These are phyloP conservation scores for Daldinia sp. DNA, from an alignment of 2,329 filamentous ascomycete genomes.

Conservation along the genomic window DNA sequence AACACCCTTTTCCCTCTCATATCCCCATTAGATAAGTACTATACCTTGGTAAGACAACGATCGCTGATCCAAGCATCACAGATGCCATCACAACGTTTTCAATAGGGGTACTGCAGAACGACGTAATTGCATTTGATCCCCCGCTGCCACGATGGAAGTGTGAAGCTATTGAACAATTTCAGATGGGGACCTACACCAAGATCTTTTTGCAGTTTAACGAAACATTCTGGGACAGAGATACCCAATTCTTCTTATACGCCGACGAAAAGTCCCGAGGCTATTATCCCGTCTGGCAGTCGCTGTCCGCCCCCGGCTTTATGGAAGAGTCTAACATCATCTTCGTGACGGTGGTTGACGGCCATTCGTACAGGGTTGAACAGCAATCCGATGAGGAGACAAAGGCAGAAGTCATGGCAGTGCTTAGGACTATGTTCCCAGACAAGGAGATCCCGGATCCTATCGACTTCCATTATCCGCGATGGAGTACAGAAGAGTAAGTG, in stretches of 20 bases:
- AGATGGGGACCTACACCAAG: conserved; percentile 77
- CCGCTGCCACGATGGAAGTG: conserved; percentile 70
- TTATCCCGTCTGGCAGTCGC: conserved; percentile 69
- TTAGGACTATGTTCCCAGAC: conserved; percentile 68
- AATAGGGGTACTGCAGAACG: conserved; percentile 71
- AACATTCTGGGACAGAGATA: conserved; percentile 67
- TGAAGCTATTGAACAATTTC: conserved; percentile 68
- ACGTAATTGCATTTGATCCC: conserved; percentile 65
- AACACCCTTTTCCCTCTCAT: background rate
- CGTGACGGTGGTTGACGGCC: conserved; percentile 65
- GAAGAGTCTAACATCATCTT: conserved; percentile 71
- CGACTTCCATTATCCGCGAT: conserved; percentile 68
- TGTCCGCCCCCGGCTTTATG: conserved; percentile 65
- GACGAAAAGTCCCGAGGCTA: conserved; percentile 53
- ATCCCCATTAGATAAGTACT: background rate
- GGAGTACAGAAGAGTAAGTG: conserved; percentile 52
- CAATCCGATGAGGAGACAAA: conserved; percentile 67
- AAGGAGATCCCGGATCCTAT: conserved; percentile 65
- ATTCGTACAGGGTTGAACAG: conserved; percentile 66
- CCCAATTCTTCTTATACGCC: conserved; percentile 56
- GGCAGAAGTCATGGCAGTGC: conserved; percentile 63
- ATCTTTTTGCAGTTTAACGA: conserved; percentile 75
- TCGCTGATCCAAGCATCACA: conserved; percentile 34
- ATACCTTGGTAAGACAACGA: background rate
- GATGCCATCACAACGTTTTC: conserved; percentile 72